Percentiles rank a stretch among this genome's conserved stretches.
Evolutionary conservation across 2,329 filamentous ascomycete species (phyloP).

Genomic region (Fusarium mundagurra): DNA sequence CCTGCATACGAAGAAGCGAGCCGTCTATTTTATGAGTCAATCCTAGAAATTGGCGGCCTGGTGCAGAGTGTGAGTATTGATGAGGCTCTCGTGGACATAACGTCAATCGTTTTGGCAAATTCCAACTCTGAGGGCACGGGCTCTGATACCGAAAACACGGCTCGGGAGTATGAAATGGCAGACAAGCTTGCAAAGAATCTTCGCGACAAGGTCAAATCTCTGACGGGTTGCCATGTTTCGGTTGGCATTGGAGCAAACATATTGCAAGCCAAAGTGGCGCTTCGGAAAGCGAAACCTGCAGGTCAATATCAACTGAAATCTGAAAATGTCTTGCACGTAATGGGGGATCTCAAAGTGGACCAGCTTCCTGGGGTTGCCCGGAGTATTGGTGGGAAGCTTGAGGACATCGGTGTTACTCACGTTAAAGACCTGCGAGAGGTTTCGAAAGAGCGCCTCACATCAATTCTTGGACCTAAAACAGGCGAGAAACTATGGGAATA

Average conservation of each 20-base stretch:
- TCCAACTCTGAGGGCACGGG: slow-evolving; percentile 72
- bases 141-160: slow-evolving; percentile 73
- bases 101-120: slow-evolving; percentile 71
- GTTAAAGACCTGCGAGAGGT: slow-evolving; percentile 85
- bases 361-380: slow-evolving; percentile 91
- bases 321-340: slow-evolving; percentile 78
- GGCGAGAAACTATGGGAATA: slow-evolving; percentile 92
- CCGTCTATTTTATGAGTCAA: slow-evolving; percentile 83
- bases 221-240: slow-evolving; percentile 87
- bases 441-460: slow-evolving; percentile 78
- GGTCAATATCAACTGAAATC: slow-evolving; percentile 91
- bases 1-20: slow-evolving; percentile 94
- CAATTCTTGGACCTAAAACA: slow-evolving; percentile 86
- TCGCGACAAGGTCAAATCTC: slow-evolving; percentile 74
- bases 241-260: slow-evolving; percentile 94
- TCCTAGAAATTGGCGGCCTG: slow-evolving; percentile 80
- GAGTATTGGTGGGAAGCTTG: slow-evolving; percentile 86
- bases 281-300: slow-evolving; percentile 92
- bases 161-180: slow-evolving; percentile 81
- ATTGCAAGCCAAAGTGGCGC: slow-evolving; percentile 86
- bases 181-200: slow-evolving; percentile 73
- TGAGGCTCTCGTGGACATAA: slow-evolving; percentile 90
- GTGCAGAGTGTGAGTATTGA: slow-evolving; percentile 98
- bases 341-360: slow-evolving; percentile 81
- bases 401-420: slow-evolving; percentile 82